phyloP scores from a whole-genome alignment of 345 rosid species.

The Hevea brasiliensis region DNA sequence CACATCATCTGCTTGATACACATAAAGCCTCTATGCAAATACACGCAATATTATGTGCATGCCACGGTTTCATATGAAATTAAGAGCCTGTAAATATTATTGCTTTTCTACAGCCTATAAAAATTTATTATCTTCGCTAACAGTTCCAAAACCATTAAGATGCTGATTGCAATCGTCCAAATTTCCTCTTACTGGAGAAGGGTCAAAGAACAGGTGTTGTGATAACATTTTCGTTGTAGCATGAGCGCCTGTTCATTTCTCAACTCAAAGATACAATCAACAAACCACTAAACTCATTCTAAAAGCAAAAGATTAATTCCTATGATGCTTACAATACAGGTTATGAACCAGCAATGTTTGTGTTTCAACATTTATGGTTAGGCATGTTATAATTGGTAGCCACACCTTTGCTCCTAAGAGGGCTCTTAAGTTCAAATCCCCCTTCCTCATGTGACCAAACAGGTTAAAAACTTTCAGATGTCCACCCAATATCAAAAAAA shows the following conservation, averaged over 20 bases:
- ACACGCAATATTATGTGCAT: background rate
- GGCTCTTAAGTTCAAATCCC: too few relatives aligned
- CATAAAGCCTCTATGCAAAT: background rate
- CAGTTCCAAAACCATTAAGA: background rate
- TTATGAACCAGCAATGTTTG: background rate
- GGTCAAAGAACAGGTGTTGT: background rate
- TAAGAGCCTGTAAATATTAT: too few relatives aligned
- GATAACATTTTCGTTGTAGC: too few relatives aligned
- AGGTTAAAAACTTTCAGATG: too few relatives aligned
- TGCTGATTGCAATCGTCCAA: background rate
- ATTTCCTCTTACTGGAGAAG: background rate
- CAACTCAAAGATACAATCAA: background rate
- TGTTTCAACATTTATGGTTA: background rate
- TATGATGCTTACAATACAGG: too few relatives aligned
- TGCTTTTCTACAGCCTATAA: too few relatives aligned
- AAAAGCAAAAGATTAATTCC: background rate
- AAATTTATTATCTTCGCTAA: background rate
- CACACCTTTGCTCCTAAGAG: too few relatives aligned
- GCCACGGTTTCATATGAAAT: slow-evolving; percentile 2
- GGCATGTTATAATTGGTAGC: too few relatives aligned
- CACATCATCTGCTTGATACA: background rate
- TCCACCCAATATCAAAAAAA: too few relatives aligned
- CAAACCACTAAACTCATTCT: background rate
- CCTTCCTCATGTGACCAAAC: too few relatives aligned
- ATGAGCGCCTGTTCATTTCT: background rate